Evolutionary conservation across 495 filamentous ascomycete species (phyloP).

Genomic region (Hypoxylon subgilvum): DNA sequence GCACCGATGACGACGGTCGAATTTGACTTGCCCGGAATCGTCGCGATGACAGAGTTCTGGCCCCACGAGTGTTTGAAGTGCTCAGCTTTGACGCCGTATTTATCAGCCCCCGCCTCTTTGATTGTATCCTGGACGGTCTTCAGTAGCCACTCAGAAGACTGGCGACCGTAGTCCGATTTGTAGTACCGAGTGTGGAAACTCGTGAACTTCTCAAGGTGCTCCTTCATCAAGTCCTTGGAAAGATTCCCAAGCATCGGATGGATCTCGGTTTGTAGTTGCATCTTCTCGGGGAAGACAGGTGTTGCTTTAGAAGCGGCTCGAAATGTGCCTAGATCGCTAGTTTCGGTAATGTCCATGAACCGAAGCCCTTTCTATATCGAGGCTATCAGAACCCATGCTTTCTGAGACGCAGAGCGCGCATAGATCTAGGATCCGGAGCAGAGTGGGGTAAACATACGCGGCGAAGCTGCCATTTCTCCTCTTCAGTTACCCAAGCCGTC

Average conservation of each 20-base stretch:
- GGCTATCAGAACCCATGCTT: slow-evolving; percentile 15
- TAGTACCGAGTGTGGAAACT: slow-evolving; percentile 89
- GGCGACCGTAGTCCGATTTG: slow-evolving; percentile 80
- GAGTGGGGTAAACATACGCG: slow-evolving; percentile 62
- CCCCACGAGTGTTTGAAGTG: slow-evolving; percentile 85
- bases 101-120: slow-evolving; percentile 68
- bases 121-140: slow-evolving; percentile 75
- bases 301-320: slow-evolving; percentile 49
- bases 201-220: slow-evolving; percentile 78
- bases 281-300: slow-evolving; percentile 70
- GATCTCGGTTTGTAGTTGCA: slow-evolving; percentile 69
- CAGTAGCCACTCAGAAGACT: slow-evolving; percentile 90
- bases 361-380: slow-evolving; percentile 71
- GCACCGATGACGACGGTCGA: slow-evolving; percentile 76
- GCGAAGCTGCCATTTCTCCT: slow-evolving; percentile 90
- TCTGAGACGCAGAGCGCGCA: background rate
- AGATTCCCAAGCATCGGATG: slow-evolving; percentile 69
- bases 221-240: slow-evolving; percentile 76
- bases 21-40: slow-evolving; percentile 84
- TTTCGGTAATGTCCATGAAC: slow-evolving; percentile 94
- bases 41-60: slow-evolving; percentile 90
- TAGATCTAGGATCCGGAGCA: background rate
- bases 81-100: slow-evolving; percentile 70
- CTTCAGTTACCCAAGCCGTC: slow-evolving; percentile 85
- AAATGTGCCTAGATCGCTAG: slow-evolving; percentile 60